phyloP scores from a whole-genome alignment of 1,139 yeast species.

The Sugiyamaella paludigena region DNA sequence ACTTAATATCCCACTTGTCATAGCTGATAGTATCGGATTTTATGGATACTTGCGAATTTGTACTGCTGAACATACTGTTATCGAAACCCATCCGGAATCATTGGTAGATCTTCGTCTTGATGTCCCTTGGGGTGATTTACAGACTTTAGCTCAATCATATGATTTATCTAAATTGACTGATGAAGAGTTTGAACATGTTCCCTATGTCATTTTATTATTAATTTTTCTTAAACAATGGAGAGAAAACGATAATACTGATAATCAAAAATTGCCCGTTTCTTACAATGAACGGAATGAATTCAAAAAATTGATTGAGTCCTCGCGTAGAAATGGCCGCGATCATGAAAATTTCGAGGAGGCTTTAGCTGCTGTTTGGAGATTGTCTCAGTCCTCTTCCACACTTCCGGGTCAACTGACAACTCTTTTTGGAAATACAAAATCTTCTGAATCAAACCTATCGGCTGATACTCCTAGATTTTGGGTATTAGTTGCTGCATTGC shows the following conservation, averaged over 20 bases:
- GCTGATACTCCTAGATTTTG: constrained; percentile 48
- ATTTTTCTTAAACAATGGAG: constrained; percentile 54
- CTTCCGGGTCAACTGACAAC: constrained; percentile 36
- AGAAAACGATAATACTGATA: constrained; percentile 26
- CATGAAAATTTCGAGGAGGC: constrained; percentile 77
- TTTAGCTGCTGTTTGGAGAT: constrained; percentile 53
- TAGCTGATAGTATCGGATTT: constrained; percentile 58
- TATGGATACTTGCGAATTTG: constrained; percentile 62
- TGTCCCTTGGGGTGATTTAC: constrained; percentile 73
- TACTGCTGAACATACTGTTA: constrained; percentile 55
- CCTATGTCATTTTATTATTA: constrained; percentile 65
- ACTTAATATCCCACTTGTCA: constrained; percentile 52
- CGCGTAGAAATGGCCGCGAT: constrained; percentile 21
- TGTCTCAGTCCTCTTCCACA: constrained; percentile 36
- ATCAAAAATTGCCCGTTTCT: constrained; percentile 44
- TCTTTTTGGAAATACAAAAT: background rate
- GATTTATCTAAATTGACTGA: constrained; percentile 44
- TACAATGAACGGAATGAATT: constrained; percentile 51
- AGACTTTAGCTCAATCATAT: constrained; percentile 49
- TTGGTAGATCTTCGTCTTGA: constrained; percentile 69
- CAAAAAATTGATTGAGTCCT: constrained; percentile 31
- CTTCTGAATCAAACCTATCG: background rate
- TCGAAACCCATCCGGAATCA: constrained; percentile 73
- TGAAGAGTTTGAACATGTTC: constrained; percentile 64
- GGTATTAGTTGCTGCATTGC: constrained; percentile 58